Evolutionary conservation across 2,329 filamentous ascomycete species (phyloP), one percentile per base, ranked within the genome.

Genomic region (Venturia aucupariae): DNA sequence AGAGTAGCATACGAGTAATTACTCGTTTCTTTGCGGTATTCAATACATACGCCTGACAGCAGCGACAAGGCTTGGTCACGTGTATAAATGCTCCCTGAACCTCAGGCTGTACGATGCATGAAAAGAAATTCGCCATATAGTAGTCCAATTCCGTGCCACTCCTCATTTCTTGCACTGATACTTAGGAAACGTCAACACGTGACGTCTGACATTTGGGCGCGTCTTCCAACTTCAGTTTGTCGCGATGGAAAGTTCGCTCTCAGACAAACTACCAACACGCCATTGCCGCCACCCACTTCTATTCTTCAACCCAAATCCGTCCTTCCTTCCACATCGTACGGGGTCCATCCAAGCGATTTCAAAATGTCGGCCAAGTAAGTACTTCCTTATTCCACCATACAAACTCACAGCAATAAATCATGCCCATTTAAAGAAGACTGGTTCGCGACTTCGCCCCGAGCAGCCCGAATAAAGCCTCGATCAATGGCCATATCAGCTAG

Each of bases 311-410:
- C 22, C 46, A 48, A 22, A 22, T 7, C 13, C 27, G n/a, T 32
- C 30, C 24, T 30, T 54, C 48, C 24, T 54, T 54, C 24, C 24
- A 22, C 42, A 22, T 5, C n/a, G 42, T 27, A 30, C 48, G 48
- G 13, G 15, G 10, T 54, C 22, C 15, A 35, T 35, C 51, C 8
- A 35, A 19, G 10, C n/a, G n/a, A n/a, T 15, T 13, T 30, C 27
- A 57, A 19, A 35, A 57, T 57, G 51, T 15, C 51, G 51, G 51
- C 51, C 51, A 57, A 35, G 51, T 57, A 10, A 35, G 51, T 57
- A 35, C 22, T 27, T 51, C 44, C 22, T 13, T 27, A 22, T 7
- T 22, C 27, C 46, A 15, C 22, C 27, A 27, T 4, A 27, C 46
- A 27, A 51, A 27, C 10, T 13, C 46, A 51, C 3, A 27, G 46